A percentile compares a stretch with the other conserved stretches of the same genome.
These are phyloP conservation scores for Citrus sinensis DNA, from an alignment of 345 rosid genomes.

Conservation along the genomic window DVS_A1.0 CM039163.1:47320501-47321000, in stretches of 20 bases:
- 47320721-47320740: slow-evolving; percentile 65
- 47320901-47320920: background rate
- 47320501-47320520: slow-evolving; percentile 67
- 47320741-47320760: slow-evolving; percentile 42
- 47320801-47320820: slow-evolving; percentile 66
- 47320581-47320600: slow-evolving; percentile 65
- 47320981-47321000: too few relatives aligned
- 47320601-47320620: slow-evolving; percentile 95
- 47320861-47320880: slow-evolving; percentile 57
- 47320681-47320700: slow-evolving; percentile 58
- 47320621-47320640: slow-evolving; percentile 55
- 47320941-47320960: too few relatives aligned
- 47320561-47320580: slow-evolving; percentile 86
- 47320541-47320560: slow-evolving; percentile 60
- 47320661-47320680: slow-evolving; percentile 40
- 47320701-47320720: slow-evolving; percentile 63
- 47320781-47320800: slow-evolving; percentile 75
- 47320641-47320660: slow-evolving; percentile 52
- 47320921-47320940: too few relatives aligned
- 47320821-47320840: slow-evolving; percentile 66
- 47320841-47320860: slow-evolving; percentile 58
- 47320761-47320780: slow-evolving; percentile 51
- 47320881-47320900: slow-evolving; percentile 21
- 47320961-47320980: too few relatives aligned
- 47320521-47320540: slow-evolving; percentile 59